A percentile compares a stretch with the other conserved stretches of the same genome.
Conservation (phyloP, 768 basidiomycete genomes). For the Xerocomellus chrysenteron region DNA sequence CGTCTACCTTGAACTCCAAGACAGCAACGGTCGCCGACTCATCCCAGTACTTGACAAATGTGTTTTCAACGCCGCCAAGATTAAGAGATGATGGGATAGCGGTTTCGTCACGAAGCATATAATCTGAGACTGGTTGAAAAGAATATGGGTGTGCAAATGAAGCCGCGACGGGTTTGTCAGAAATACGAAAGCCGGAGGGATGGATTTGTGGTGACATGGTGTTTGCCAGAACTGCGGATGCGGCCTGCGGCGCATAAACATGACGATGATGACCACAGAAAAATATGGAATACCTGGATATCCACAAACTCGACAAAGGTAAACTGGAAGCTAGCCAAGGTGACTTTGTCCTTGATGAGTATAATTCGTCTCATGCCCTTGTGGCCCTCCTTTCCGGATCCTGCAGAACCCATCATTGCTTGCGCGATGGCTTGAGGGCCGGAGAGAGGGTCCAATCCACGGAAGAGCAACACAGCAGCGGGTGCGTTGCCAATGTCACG, state of each 20-base stretch:
- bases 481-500: constrained; percentile 91
- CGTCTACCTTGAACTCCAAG: constrained; percentile 77
- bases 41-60: constrained; percentile 91
- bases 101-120: constrained; percentile 73
- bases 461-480: constrained; percentile 80
- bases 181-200: constrained; percentile 92
- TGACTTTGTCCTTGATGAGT: constrained; percentile 85
- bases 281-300: constrained; percentile 53
- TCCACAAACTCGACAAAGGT: constrained; percentile 93
- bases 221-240: constrained; percentile 77
- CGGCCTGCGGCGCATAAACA: constrained; percentile 53
- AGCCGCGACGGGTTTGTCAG: constrained; percentile 82
- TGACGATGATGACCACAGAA: neutral
- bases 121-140: constrained; percentile 78
- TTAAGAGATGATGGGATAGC: constrained; percentile 65
- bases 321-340: constrained; percentile 88
- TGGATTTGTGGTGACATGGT: constrained; percentile 85
- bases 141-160: constrained; percentile 93
- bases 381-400: constrained; percentile 72
- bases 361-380: constrained; percentile 87
- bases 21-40: constrained; percentile 75
- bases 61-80: constrained; percentile 69
- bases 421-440: constrained; percentile 85
- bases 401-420: constrained; percentile 80
- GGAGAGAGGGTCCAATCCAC: constrained; percentile 86